Conservation (phyloP, 352 stramenopile species). For the Pythium pectinolyticum region DNA sequence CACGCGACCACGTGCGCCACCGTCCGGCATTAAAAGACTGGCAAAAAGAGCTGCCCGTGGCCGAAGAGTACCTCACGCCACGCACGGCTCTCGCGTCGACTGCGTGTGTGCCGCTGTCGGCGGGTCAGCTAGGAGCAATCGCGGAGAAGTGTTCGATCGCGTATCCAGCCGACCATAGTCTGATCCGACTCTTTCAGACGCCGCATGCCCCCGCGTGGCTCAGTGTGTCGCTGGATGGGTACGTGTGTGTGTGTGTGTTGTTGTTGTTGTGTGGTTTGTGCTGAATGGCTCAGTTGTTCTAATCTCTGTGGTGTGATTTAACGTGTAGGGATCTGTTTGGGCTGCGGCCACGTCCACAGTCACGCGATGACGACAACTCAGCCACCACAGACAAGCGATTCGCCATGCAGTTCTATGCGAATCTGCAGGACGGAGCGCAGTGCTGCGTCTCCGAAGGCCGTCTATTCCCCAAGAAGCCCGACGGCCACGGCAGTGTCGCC, state of each 20-base stretch:
- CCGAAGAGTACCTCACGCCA: conserved; percentile 63
- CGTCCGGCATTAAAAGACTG: conserved; percentile 69
- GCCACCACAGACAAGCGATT: conserved; percentile 13
- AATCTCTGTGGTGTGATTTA: not conserved
- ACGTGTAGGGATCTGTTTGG: conserved; percentile 70
- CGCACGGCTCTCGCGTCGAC: conserved; percentile 42
- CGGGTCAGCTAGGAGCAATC: conserved; percentile 44
- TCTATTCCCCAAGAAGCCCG: conserved; percentile 41
- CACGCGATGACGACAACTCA: not conserved
- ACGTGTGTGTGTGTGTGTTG: not conserved
- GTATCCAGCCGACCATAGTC: conserved; percentile 69
- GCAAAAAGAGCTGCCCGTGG: conserved; percentile 39
- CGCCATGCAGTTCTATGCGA: conserved; percentile 53
- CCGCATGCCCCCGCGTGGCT: conserved; percentile 49
- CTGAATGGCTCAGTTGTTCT: conserved; percentile 3
- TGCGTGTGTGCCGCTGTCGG: conserved; percentile 54
- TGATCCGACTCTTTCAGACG: conserved; percentile 54
- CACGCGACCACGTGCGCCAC: conserved; percentile 62
- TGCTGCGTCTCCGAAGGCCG: conserved; percentile 43
- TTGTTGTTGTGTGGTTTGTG: not conserved
- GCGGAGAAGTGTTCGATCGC: conserved; percentile 48
- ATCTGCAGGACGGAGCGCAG: conserved; percentile 52
- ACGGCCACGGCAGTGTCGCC: conserved; percentile 46
- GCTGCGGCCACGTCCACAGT: conserved; percentile 32
- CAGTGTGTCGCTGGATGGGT: conserved; percentile 65